A percentile compares a stretch with the other conserved stretches of the same genome.
These are phyloP conservation scores for Aspergillus mulundensis DNA, from an alignment of 495 filamentous ascomycete species.

Conservation along the genomic window DNA sequence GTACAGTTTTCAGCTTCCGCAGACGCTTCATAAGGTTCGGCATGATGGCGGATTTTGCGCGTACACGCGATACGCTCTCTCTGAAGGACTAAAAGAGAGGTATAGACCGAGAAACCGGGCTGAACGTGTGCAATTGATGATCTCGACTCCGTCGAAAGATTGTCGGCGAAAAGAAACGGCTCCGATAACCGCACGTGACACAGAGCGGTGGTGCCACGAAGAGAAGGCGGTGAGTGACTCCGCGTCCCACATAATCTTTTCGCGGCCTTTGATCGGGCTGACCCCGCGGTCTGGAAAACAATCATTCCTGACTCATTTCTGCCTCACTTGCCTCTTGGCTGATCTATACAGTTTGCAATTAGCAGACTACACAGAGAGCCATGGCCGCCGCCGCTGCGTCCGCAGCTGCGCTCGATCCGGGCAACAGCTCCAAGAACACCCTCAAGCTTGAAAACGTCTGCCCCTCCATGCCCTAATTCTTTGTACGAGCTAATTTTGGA, in stretches of 20 bases:
- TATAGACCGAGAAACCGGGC: background rate
- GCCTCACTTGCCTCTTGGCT: slow-evolving; percentile 15
- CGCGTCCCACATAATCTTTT: slow-evolving; percentile 22
- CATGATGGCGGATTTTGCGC: slow-evolving; percentile 49
- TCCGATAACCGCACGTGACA: slow-evolving; percentile 20
- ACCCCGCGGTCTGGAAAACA: slow-evolving; percentile 26
- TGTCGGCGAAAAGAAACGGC: slow-evolving; percentile 20
- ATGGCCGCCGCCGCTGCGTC: slow-evolving; percentile 56
- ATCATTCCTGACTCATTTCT: slow-evolving; percentile 1
- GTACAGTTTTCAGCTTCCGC: slow-evolving; percentile 71
- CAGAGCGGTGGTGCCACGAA: background rate
- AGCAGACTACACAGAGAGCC: slow-evolving; percentile 24
- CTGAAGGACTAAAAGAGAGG: background rate
- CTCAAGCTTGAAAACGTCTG: slow-evolving; percentile 70
- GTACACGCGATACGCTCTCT: slow-evolving; percentile 2
- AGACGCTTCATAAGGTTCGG: slow-evolving; percentile 75
- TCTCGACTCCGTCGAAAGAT: slow-evolving; percentile 11
- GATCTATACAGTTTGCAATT: slow-evolving; percentile 23
- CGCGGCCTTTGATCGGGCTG: slow-evolving; percentile 13
- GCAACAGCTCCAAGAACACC: slow-evolving; percentile 60
- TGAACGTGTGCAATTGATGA: slow-evolving; percentile 5
- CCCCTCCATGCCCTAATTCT: slow-evolving; percentile 20
- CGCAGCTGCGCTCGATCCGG: slow-evolving; percentile 55
- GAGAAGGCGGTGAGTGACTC: slow-evolving; percentile 18
- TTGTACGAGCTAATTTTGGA: slow-evolving; percentile 15